These are phyloP conservation scores for Perilla frutescens DNA, from an alignment of 257 asterid species.

Conservation along the genomic window DNA sequence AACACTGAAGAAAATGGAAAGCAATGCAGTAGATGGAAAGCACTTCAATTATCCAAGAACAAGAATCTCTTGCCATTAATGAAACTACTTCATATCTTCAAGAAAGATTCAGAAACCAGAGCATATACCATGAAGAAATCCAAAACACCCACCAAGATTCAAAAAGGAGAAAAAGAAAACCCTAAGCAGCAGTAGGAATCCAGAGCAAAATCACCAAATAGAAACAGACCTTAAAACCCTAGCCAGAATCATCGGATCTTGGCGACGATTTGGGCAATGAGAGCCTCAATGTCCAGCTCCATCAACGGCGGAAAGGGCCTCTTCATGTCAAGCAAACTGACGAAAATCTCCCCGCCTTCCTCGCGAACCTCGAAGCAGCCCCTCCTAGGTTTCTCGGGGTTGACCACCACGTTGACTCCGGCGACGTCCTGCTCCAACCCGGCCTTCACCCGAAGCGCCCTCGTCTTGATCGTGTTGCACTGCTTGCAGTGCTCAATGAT, in stretches of 20 bases:
- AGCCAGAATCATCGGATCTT: slow-evolving; percentile 48
- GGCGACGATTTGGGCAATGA: slow-evolving; percentile 61
- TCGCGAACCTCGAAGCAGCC: slow-evolving; percentile 90
- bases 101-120: slow-evolving; percentile 11
- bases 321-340: slow-evolving; percentile 72
- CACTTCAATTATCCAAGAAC: too few relatives aligned
- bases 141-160: background rate
- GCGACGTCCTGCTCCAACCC: slow-evolving; percentile 61
- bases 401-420: slow-evolving; percentile 66
- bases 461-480: slow-evolving; percentile 60
- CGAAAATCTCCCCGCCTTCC: slow-evolving; percentile 65
- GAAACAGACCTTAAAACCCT: too few relatives aligned
- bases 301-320: slow-evolving; percentile 74
- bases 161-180: background rate
- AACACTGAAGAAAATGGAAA: too few relatives aligned
- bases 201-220: slow-evolving; percentile 26
- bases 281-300: slow-evolving; percentile 68
- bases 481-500: slow-evolving; percentile 78
- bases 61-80: slow-evolving; percentile 1
- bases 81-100: background rate
- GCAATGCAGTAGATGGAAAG: background rate
- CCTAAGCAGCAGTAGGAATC: background rate
- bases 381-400: slow-evolving; percentile 79
- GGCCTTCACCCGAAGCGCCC: slow-evolving; percentile 65
- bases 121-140: slow-evolving; percentile 3